These are phyloP conservation scores for Talaromyces sp. DNA, from an alignment of 2,329 filamentous ascomycete species.

Conservation along the genomic window DNA sequence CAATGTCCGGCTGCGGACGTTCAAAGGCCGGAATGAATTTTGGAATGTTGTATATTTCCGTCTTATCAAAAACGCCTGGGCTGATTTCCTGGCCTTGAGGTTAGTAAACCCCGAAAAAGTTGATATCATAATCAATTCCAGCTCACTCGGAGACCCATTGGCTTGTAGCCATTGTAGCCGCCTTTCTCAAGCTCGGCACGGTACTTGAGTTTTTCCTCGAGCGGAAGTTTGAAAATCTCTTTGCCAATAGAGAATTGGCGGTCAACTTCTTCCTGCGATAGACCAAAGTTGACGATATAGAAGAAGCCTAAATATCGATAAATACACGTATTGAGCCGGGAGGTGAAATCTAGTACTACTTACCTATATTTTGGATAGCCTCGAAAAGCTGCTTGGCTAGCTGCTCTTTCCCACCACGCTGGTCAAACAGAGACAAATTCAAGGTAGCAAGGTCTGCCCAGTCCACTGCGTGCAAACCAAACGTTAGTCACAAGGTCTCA, in stretches of 20 bases:
- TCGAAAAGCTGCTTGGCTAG: slow-evolving; percentile 49
- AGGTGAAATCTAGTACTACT: background rate
- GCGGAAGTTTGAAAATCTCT: slow-evolving; percentile 48
- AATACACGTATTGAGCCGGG: background rate
- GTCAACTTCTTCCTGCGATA: slow-evolving; percentile 51
- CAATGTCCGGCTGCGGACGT: slow-evolving; percentile 41
- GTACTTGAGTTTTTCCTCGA: slow-evolving; percentile 52
- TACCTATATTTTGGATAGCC: slow-evolving; percentile 40
- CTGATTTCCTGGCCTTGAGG: slow-evolving; percentile 17
- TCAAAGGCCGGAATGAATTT: slow-evolving; percentile 47
- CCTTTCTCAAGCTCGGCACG: slow-evolving; percentile 43
- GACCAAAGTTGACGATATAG: slow-evolving; percentile 53
- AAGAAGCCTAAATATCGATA: slow-evolving; percentile 43
- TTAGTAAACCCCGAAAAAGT: background rate
- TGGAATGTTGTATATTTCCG: slow-evolving; percentile 57
- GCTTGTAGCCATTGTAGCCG: slow-evolving; percentile 50
- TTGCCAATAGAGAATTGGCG: slow-evolving; percentile 53
- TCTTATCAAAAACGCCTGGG: slow-evolving; percentile 43
- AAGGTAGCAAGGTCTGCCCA: slow-evolving; percentile 54
- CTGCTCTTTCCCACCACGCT: slow-evolving; percentile 47
- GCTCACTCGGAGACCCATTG: slow-evolving; percentile 24
- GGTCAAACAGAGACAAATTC: slow-evolving; percentile 48
- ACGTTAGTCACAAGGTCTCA: background rate
- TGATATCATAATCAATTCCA: background rate
- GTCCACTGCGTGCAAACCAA: slow-evolving; percentile 13